Base-by-base conservation (phyloP, 2,329 filamentous ascomycete genomes). In the Colletotrichum trifolii region DNA sequence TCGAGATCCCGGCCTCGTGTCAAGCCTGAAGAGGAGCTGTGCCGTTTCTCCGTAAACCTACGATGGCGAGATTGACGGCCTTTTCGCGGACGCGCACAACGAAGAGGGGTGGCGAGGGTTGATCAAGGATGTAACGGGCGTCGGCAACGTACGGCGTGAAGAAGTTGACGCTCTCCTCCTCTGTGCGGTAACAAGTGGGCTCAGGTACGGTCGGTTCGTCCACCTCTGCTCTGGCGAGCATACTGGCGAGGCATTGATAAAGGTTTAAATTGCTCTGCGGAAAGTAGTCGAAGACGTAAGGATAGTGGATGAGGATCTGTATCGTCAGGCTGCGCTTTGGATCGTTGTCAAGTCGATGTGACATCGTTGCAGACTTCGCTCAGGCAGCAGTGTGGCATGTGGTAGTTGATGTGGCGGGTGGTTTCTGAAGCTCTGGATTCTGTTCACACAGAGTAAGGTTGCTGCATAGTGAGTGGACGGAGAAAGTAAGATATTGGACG, bases 81-180 rank as follows among this genome's bases (percentile, higher is more conserved):
- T 34, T 60, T 17, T 58, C 40, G 8, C 60, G 39, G 33, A 54
- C 47, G 9, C 35, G 60, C 13, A 39, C 17, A 1, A 53, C n/a
- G 6, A 60, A 40, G 25, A 25, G 46, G 42, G 54, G 17, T 8
- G 40, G 54, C 5, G 47, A 52, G 12, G 15, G 39, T 9, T 64
- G 45, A 15, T 62, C 17, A 2, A 47, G 46, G 39, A 59, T 63
- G 4, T 33, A 33, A 15, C 46, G 40, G 17, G 54, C 35, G 34
- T 59, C 39, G 9, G 25, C 47, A 12, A 63, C 46, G 54, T 63
- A 36, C 8, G 46, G 54, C 25, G 17, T 49, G 45, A 62, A 62
- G 53, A 49, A 58, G 53, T 42, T 35, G n/a, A 57, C 58, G 8
- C 17, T 11, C 17, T 3, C 34, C 10, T 49, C 4, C 8, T 46